Percentiles rank a stretch among this genome's conserved stretches.
Conservation (phyloP, 2,329 filamentous ascomycete genomes). For the Penicillium sclerotigenum region DNA sequence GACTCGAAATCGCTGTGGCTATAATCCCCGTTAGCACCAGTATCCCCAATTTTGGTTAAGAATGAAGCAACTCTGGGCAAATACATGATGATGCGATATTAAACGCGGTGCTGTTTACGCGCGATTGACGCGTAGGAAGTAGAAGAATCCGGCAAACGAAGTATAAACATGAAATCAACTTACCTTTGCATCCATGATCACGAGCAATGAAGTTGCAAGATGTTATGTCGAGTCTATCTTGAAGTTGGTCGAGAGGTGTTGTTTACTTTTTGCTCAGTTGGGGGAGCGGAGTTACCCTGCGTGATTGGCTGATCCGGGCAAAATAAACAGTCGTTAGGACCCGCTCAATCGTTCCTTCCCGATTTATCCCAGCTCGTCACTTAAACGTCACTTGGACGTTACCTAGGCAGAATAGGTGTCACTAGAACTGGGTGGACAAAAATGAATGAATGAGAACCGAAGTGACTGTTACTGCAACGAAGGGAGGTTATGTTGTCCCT, state of each 20-base stretch:
- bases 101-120: neutral
- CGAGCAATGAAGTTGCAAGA: conserved; percentile 9
- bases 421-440: neutral
- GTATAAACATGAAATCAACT: conserved; percentile 16
- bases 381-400: neutral
- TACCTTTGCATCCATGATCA: conserved; percentile 50
- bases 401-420: neutral
- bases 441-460: neutral
- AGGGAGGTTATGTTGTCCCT: neutral
- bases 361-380: neutral
- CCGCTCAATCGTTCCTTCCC: conserved; percentile 6
- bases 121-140: conserved; percentile 1
- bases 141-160: neutral
- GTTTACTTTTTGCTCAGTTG: conserved; percentile 28
- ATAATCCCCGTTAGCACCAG: conserved; percentile 16
- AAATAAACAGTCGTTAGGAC: conserved; percentile 22
- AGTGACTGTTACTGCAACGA: neutral
- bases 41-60: neutral
- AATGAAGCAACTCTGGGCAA: neutral
- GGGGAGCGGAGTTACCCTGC: conserved; percentile 14
- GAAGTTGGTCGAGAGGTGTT: conserved; percentile 13
- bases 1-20: conserved; percentile 69
- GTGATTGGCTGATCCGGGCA: conserved; percentile 21
- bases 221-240: neutral
- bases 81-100: neutral